Evolutionary conservation across 345 rosid species (phyloP).

Genomic region (Pseudoturritis turrita): DNA sequence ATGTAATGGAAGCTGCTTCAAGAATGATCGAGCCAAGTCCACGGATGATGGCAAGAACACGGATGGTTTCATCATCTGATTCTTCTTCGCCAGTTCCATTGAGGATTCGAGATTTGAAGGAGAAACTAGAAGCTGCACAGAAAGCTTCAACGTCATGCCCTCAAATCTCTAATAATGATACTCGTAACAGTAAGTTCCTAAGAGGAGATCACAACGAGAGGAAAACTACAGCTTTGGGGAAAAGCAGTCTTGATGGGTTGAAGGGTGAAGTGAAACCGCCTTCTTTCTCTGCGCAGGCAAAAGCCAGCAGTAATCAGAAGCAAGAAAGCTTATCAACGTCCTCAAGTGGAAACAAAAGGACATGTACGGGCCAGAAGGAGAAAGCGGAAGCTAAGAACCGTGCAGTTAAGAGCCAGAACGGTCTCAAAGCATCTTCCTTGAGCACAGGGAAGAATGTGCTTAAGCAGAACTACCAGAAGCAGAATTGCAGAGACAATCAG

Average conservation of each 20-base stretch:
- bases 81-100: constrained; percentile 61
- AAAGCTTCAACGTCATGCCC: constrained; percentile 26
- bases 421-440: constrained; percentile 46
- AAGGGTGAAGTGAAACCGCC: constrained; percentile 61
- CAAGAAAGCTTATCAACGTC: constrained; percentile 48
- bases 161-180: constrained; percentile 10
- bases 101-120: constrained; percentile 60
- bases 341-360: constrained; percentile 25
- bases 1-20: constrained; percentile 97
- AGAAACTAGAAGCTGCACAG: constrained; percentile 62
- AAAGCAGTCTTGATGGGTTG: constrained; percentile 45
- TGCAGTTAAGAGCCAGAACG: constrained; percentile 53
- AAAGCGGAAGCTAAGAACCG: constrained; percentile 54
- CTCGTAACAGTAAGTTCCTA: constrained; percentile 35
- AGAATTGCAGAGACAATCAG: constrained; percentile 55
- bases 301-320: constrained; percentile 64
- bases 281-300: constrained; percentile 91
- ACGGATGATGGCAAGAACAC: constrained; percentile 42
- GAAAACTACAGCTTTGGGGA: constrained; percentile 34
- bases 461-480: constrained; percentile 88
- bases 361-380: constrained; percentile 35
- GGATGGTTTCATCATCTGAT: constrained; percentile 49
- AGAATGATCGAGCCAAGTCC: constrained; percentile 69
- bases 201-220: constrained; percentile 19
- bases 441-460: constrained; percentile 56